Percentiles rank a stretch among this genome's conserved stretches.
Evolutionary conservation across 768 basidiomycete genomes (phyloP).

Genomic region (Clitopilus passeckerianus): DNA sequence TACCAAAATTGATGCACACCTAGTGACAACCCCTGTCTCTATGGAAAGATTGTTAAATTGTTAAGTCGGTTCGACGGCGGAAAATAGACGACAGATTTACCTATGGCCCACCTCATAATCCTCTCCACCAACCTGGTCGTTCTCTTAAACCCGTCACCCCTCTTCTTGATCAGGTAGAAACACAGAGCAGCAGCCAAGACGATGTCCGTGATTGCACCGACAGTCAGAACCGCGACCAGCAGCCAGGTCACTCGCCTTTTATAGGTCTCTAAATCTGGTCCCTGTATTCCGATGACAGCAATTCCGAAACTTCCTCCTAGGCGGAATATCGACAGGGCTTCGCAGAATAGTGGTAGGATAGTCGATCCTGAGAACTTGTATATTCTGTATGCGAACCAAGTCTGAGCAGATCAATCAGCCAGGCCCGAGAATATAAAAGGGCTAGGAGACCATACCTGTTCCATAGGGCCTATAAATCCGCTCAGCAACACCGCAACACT

Average conservation of each 20-base stretch:
- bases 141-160: constrained; percentile 4
- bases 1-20: background rate
- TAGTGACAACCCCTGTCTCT: background rate
- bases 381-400: constrained; percentile 17
- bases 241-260: constrained; percentile 12
- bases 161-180: constrained; percentile 11
- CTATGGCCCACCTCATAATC: constrained; percentile 9
- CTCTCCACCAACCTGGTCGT: background rate
- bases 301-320: constrained; percentile 10
- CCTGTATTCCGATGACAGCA: constrained; percentile 8
- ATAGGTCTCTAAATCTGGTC: constrained; percentile 10
- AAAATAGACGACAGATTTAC: background rate
- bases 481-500: constrained; percentile 16
- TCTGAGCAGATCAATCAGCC: constrained; percentile 3
- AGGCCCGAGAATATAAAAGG: background rate
- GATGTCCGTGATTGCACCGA: constrained; percentile 13
- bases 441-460: constrained; percentile 4
- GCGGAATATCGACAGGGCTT: constrained; percentile 10
- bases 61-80: background rate
- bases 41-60: background rate
- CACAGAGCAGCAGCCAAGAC: constrained; percentile 13
- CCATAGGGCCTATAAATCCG: constrained; percentile 17
- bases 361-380: constrained; percentile 11
- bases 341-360: constrained; percentile 11
- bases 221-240: constrained; percentile 10